These are phyloP conservation scores for Colletotrichum gloeosporioides DNA, from an alignment of 2,329 filamentous ascomycete genomes.

Conservation along the genomic window DNA sequence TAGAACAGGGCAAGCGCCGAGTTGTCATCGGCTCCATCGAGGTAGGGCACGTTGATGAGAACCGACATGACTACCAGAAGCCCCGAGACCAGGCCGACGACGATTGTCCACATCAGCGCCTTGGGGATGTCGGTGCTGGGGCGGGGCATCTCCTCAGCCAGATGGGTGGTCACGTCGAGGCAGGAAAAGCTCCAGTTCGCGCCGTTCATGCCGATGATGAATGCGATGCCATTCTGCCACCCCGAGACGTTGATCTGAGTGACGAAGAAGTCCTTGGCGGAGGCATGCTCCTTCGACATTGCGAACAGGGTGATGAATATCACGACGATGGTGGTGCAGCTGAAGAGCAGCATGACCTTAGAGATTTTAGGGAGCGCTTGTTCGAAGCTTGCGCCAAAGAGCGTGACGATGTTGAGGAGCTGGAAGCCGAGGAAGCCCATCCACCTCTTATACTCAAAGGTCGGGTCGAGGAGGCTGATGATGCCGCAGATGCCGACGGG, in stretches of 20 bases:
- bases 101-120: conserved; percentile 28
- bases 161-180: conserved; percentile 30
- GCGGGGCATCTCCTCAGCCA: conserved; percentile 33
- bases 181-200: conserved; percentile 35
- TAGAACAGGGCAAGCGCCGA: conserved; percentile 27
- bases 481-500: conserved; percentile 26
- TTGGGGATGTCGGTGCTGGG: conserved; percentile 28
- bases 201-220: conserved; percentile 32
- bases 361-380: conserved; percentile 29
- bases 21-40: conserved; percentile 24
- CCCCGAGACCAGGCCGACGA: conserved; percentile 26
- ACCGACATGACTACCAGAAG: conserved; percentile 25
- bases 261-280: conserved; percentile 27
- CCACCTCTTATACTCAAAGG: conserved; percentile 30
- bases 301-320: conserved; percentile 31
- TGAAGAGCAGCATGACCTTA: conserved; percentile 28
- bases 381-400: conserved; percentile 27
- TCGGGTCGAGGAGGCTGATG: conserved; percentile 26
- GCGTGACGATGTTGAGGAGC: conserved; percentile 27
- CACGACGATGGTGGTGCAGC: conserved; percentile 25
- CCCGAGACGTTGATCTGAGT: conserved; percentile 26
- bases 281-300: conserved; percentile 23
- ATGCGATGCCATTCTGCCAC: conserved; percentile 31
- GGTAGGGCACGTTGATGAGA: conserved; percentile 30
- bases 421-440: conserved; percentile 32